Evolutionary conservation across 257 asterid genomes (phyloP).

Genomic region (Gardenia jasminoides): DNA sequence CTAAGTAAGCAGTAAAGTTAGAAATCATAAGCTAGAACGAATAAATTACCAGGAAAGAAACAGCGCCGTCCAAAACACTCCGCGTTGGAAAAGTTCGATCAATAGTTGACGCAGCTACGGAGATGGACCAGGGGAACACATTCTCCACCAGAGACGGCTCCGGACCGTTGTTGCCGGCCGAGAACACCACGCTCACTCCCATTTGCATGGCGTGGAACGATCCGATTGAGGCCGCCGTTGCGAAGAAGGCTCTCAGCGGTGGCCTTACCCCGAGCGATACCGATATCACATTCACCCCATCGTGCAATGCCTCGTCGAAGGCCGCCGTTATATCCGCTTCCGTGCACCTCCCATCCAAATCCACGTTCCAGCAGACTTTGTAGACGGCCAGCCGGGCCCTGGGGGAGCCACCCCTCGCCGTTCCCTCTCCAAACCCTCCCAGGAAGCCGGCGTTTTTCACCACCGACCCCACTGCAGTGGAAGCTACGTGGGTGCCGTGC

Average conservation of each 20-base stretch:
- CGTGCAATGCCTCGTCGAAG: conserved; percentile 56
- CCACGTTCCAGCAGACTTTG: conserved; percentile 60
- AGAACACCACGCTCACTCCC: conserved; percentile 49
- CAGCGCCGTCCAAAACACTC: conserved; percentile 28
- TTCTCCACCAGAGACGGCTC: conserved; percentile 40
- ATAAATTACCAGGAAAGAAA: conserved; percentile 35
- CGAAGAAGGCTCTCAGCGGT: conserved; percentile 30
- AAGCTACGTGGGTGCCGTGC: conserved; percentile 71
- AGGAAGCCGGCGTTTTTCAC: conserved; percentile 19
- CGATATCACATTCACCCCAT: conserved; percentile 57
- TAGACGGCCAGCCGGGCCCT: conserved; percentile 64
- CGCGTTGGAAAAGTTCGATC: conserved; percentile 54
- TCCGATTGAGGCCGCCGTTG: conserved; percentile 37
- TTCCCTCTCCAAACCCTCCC: conserved; percentile 40
- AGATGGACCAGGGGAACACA: conserved; percentile 60
- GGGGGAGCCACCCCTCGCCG: conserved; percentile 71
- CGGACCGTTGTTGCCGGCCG: conserved; percentile 64
- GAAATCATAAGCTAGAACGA: background rate
- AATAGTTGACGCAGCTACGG: conserved; percentile 52
- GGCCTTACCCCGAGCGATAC: conserved; percentile 46
- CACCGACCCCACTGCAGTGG: conserved; percentile 54
- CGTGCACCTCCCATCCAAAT: conserved; percentile 33
- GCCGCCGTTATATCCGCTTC: conserved; percentile 60
- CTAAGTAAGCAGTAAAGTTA: too few relatives aligned
- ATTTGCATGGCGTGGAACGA: conserved; percentile 50